Evolutionary conservation across 768 basidiomycete species (phyloP), one percentile per base, ranked within the genome.

Genomic region (Phylloporus scabripes): DNA sequence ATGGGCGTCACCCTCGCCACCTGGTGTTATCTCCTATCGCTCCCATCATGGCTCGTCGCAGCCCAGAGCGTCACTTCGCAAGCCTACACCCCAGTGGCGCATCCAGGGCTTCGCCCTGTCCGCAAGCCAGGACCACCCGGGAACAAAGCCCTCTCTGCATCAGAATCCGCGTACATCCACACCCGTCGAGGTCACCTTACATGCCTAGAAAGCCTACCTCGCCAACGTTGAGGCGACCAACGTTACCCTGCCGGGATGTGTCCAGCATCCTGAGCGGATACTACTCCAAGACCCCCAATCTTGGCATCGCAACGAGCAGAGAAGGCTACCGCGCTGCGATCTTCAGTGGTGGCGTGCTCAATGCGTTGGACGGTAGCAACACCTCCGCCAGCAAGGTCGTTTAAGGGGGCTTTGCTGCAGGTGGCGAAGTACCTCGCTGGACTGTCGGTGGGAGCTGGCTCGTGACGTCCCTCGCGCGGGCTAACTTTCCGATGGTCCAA

Each of bases 241-340:
- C 0, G 46, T 58, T 20, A 28, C 54, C 8, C 58, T 72, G 0
- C 72, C 74, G 2, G 24, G 46, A 4, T 75, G 68, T 70, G 8
- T 56, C 62, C 11, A 38, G 47, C 26, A 70, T 75, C 36, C 47
- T 68, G 20, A 48, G n/a, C 14, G 64, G 54, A 2, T 44, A 52
- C 8, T 55, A 52, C 23, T 23, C 50, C 1, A 43, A 62, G 14
- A 51, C 61, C 0, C 75, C 75, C 4, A 70, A 56, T 17, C 57
- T 79, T 6, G 77, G 72, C 0, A 75, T 81, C 45, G 79, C 81
- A 0, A 61, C 73, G 20, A 77, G 75, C 23, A 82, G 82, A 12
- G 82, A 82, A 7, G 76, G 80, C 0, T 74, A 77, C 42, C 65
- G 82, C 12, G 82, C 82, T 0, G 77, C 79, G 4, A 67, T 79